Evolutionary conservation across 257 asterid genomes (phyloP), one percentile per base, ranked within the genome.

Genomic region (Penstemon newberryi): DNA sequence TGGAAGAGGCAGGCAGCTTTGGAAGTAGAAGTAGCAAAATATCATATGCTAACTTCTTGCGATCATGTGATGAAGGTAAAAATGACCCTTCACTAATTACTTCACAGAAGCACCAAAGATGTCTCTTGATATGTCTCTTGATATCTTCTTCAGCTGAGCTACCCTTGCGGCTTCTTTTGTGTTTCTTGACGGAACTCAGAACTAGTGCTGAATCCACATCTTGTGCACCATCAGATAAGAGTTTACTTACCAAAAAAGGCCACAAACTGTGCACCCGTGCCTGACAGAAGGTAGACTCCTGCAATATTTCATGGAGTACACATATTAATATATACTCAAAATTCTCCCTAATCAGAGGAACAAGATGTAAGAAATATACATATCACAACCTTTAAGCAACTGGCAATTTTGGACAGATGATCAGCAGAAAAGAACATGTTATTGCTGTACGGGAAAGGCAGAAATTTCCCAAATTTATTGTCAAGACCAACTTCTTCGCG

Each of bases 201-300:
- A 77, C 73, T 51, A 86, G 67, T 50, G 82, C 79, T 58, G 85
- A 73, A 75, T 91, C 92, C 49, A 67, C 66, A 65, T 86, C 91
- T 79, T 83, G 86, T 64, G 80, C 63, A 66, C 72, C 78, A 52
- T 91, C 95, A 38, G 93, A 94, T 69, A 94, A 75, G 51, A 94
- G 90, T 69, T 75, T 72, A 73, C 77, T 75, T 68, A 91, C 80
- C 91, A 94, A 73, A 76, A 81, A 78, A 67, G 86, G 80, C 99
- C 99, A 94, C 63, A 94, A 76, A 73, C 91, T 78, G 66, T 94
- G 99, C 70, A 86, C 80, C 46, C 96, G 87, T 53, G 98, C 98
- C 79, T 87, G 96, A 75, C 96, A 89, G 83, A 91, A 91, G 64
- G 95, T 86, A 56, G 96, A 89, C 70, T 94, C 99, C 99, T 94